phyloP scores from a whole-genome alignment of 164 flowering plant genomes.

The Umbellularia californica region DNA sequence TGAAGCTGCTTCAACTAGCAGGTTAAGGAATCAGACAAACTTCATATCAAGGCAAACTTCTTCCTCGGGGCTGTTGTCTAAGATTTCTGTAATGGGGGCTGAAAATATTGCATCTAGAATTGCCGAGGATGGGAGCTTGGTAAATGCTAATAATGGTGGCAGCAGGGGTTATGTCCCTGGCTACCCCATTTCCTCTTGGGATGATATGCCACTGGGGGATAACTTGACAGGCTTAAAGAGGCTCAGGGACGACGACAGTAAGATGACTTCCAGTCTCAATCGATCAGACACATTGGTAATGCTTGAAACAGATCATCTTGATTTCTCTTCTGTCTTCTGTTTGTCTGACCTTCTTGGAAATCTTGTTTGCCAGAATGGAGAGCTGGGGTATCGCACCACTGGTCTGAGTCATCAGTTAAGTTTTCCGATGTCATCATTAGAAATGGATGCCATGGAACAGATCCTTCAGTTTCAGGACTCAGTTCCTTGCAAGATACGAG shows the following conservation, averaged over 20 bases:
- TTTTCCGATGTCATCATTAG: conserved; percentile 56
- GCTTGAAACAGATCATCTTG: no score
- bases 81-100: conserved; percentile 41
- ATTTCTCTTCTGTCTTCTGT: background rate
- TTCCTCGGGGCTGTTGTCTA: conserved; percentile 38
- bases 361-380: conserved; percentile 34
- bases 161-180: conserved; percentile 17
- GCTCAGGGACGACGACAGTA: conserved; percentile 31
- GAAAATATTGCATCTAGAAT: conserved; percentile 24
- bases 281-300: conserved; percentile 21
- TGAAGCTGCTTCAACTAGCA: conserved; percentile 35
- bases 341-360: background rate
- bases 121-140: conserved; percentile 26
- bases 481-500: conserved; percentile 72
- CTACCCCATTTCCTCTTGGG: conserved; percentile 54
- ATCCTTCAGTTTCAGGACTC: conserved; percentile 61
- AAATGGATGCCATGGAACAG: conserved; percentile 57
- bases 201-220: conserved; percentile 37
- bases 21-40: conserved; percentile 37
- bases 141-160: conserved; percentile 19
- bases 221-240: conserved; percentile 31
- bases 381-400: conserved; percentile 30
- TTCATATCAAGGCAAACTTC: conserved; percentile 37
- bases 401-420: conserved; percentile 71
- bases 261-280: conserved; percentile 31